phyloP scores from a whole-genome alignment of 176 grass and related monocot genomes.

The bread wheat (Triticum aestivum) region IWGSC_CS_RefSeq_v2.1 NC_057807.1:424494864-424495363 shows the following conservation, averaged over 20 bases:
- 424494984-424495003: too few relatives aligned
- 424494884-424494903: too few relatives aligned
- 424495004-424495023: too few relatives aligned
- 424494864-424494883: too few relatives aligned
- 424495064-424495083: neutral
- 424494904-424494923: too few relatives aligned
- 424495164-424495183: neutral
- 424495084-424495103: neutral
- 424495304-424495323: slow-evolving; percentile 31
- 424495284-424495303: slow-evolving; percentile 35
- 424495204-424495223: neutral
- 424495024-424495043: too few relatives aligned
- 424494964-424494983: too few relatives aligned
- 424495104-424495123: neutral
- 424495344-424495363: slow-evolving; percentile 47
- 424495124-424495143: neutral
- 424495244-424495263: neutral
- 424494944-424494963: too few relatives aligned
- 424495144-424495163: neutral
- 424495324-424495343: slow-evolving; percentile 39
- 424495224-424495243: neutral
- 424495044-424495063: too few relatives aligned
- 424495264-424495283: slow-evolving; percentile 10
- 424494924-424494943: too few relatives aligned
- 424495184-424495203: neutral